Evolutionary conservation across 2,329 filamentous ascomycete genomes (phyloP).

Genomic region (Alternaria sp.): DNA sequence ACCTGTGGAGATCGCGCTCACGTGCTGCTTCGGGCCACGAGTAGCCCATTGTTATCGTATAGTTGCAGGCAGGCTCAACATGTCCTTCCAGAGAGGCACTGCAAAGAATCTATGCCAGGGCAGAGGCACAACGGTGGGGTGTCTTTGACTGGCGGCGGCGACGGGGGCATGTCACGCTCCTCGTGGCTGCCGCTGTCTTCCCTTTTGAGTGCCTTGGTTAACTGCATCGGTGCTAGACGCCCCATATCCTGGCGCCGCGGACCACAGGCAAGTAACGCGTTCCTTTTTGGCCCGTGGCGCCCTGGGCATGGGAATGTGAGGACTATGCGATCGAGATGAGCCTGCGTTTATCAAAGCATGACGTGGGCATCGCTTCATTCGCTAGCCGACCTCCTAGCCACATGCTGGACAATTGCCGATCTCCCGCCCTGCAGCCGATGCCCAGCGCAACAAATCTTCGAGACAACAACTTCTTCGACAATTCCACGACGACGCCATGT

Average conservation of each 20-base stretch:
- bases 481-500: constrained; percentile 25
- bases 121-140: constrained; percentile 12
- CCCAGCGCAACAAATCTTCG: constrained; percentile 4
- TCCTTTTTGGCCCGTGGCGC: neutral
- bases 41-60: constrained; percentile 24
- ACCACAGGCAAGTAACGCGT: constrained; percentile 1
- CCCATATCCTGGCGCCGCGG: constrained; percentile 9
- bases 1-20: constrained; percentile 45
- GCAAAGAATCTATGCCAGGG: constrained; percentile 8
- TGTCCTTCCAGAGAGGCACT: constrained; percentile 19
- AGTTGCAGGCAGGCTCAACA: constrained; percentile 16
- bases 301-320: neutral
- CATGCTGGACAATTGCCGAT: constrained; percentile 11
- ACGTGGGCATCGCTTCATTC: neutral
- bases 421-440: constrained; percentile 18
- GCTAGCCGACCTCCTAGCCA: neutral
- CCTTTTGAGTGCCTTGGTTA: constrained; percentile 8
- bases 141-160: neutral
- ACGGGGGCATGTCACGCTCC: neutral
- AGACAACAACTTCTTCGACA: constrained; percentile 1
- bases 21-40: constrained; percentile 34
- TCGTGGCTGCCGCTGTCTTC: constrained; percentile 9
- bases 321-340: constrained; percentile 7
- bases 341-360: constrained; percentile 6
- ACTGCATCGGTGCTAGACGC: constrained; percentile 17